Evolutionary conservation across 1,139 yeast species (phyloP).

Genomic region (Geotrichum aggregatum): DNA sequence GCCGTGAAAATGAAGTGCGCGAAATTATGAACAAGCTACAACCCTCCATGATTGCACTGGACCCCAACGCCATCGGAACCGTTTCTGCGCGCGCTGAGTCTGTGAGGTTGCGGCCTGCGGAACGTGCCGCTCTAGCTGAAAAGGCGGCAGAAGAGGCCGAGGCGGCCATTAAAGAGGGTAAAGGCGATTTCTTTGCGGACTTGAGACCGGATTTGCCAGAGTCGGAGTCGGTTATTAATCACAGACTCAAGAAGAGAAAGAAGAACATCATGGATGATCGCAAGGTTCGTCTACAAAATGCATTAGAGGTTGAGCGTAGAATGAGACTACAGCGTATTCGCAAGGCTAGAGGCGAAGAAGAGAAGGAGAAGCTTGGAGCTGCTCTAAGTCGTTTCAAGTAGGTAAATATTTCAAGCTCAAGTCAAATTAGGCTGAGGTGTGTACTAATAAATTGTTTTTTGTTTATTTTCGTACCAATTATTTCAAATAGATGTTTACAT

Average conservation of each 20-base stretch:
- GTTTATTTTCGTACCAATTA: not conserved
- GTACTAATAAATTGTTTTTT: slow-evolving; percentile 1
- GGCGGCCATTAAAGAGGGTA: slow-evolving; percentile 28
- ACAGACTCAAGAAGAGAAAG: slow-evolving; percentile 76
- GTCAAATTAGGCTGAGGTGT: too few relatives aligned
- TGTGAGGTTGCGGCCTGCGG: slow-evolving; percentile 58
- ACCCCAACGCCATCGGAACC: slow-evolving; percentile 82
- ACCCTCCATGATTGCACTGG: slow-evolving; percentile 88
- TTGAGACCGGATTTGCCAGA: slow-evolving; percentile 30
- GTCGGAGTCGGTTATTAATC: slow-evolving; percentile 70
- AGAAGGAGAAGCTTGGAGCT: slow-evolving; percentile 32
- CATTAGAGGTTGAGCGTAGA: slow-evolving; percentile 68
- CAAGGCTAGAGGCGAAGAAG: slow-evolving; percentile 23
- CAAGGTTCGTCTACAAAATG: slow-evolving; percentile 72
- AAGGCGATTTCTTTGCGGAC: slow-evolving; percentile 37
- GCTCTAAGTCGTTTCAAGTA: slow-evolving; percentile 35
- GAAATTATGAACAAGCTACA: slow-evolving; percentile 79
- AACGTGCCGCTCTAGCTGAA: slow-evolving; percentile 45
- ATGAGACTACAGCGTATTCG: slow-evolving; percentile 51
- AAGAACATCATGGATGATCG: slow-evolving; percentile 87
- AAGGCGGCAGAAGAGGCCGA: slow-evolving; percentile 38
- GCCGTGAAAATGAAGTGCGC: slow-evolving; percentile 91
- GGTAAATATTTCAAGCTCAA: not conserved
- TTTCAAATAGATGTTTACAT: not conserved
- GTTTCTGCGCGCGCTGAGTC: slow-evolving; percentile 68